These are phyloP conservation scores for Nitzschia sp. DNA, from an alignment of 108 stramenopile genomes.

Conservation along the genomic window DNA sequence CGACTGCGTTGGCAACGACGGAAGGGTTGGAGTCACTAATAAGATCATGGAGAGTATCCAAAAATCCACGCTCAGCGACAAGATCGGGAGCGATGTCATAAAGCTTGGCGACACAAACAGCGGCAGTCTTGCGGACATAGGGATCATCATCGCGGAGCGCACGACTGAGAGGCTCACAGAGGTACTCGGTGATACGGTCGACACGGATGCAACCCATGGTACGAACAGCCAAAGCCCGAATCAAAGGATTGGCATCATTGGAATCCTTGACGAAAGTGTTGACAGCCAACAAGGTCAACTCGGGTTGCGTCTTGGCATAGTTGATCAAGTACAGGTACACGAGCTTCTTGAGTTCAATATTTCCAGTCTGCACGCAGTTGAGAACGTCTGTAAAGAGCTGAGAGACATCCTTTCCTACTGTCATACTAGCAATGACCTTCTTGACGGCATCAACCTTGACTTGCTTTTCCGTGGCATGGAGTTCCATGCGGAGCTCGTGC, in stretches of 20 bases:
- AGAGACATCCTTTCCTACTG: conserved; percentile 98
- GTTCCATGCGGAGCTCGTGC: conserved; percentile 96
- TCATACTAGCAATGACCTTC: conserved; percentile 99
- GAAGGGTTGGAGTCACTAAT: conserved; percentile 95
- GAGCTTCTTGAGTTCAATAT: conserved; percentile 98
- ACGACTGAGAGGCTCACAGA: conserved; percentile 92
- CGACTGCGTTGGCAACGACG: conserved; percentile 99
- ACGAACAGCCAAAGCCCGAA: conserved; percentile 97
- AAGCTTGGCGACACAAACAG: conserved; percentile 99
- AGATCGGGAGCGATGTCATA: conserved; percentile 98
- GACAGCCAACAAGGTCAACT: conserved; percentile 97
- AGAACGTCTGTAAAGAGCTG: conserved; percentile 97
- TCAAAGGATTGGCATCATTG: conserved; percentile 95
- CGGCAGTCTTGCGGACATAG: conserved; percentile 98
- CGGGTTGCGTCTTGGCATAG: conserved; percentile 99
- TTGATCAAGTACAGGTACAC: conserved; percentile 99
- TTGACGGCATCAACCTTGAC: conserved; percentile 98
- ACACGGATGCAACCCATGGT: conserved; percentile 99
- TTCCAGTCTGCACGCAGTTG: conserved; percentile 99
- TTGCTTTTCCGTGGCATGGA: conserved; percentile 90
- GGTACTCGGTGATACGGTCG: conserved; percentile 98
- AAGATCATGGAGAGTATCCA: conserved; percentile 93
- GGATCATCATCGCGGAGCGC: conserved; percentile 96
- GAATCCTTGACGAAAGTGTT: conserved; percentile 99
- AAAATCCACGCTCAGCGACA: conserved; percentile 95